Conservation (phyloP, 805 yeast species). For the Barnettozyma botsteinii region DNA sequence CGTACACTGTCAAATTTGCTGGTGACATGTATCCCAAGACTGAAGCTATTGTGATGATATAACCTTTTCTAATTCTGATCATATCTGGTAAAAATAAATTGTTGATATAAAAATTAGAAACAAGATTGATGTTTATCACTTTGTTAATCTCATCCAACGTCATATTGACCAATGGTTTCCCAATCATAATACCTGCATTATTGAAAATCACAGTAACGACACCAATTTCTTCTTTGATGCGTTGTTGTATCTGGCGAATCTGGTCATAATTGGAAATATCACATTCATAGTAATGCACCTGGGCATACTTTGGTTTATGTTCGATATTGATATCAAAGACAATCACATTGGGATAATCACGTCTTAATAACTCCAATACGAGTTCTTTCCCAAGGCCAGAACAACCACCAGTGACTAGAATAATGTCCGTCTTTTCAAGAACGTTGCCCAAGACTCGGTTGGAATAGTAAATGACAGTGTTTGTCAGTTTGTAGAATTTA, state of each 20-base stretch:
- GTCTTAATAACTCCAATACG: constrained; percentile 37
- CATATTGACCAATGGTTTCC: constrained; percentile 50
- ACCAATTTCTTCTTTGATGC: constrained; percentile 47
- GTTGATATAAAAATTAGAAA: constrained; percentile 64
- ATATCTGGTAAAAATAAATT: constrained; percentile 71
- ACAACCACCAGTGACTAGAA: constrained; percentile 79
- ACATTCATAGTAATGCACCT: constrained; percentile 53
- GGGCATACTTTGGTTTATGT: constrained; percentile 1
- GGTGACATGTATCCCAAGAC: constrained; percentile 84
- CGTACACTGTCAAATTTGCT: constrained; percentile 70
- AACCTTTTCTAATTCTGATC: constrained; percentile 58
- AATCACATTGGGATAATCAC: constrained; percentile 45
- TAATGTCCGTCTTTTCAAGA: constrained; percentile 55
- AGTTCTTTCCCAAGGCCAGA: constrained; percentile 73
- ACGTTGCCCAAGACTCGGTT: constrained; percentile 43
- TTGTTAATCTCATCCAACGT: constrained; percentile 53
- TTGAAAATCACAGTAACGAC: constrained; percentile 64
- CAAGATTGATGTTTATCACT: constrained; percentile 60
- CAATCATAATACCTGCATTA: constrained; percentile 76
- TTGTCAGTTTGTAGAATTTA: constrained; percentile 4
- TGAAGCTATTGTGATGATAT: constrained; percentile 75
- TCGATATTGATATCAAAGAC: constrained; percentile 54
- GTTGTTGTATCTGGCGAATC: constrained; percentile 35
- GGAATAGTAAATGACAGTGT: not conserved
- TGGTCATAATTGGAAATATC: constrained; percentile 57